Evolutionary conservation across 352 stramenopile genomes (phyloP), one percentile per base, ranked within the genome.

Genomic region (Phytophthora vignae): DNA sequence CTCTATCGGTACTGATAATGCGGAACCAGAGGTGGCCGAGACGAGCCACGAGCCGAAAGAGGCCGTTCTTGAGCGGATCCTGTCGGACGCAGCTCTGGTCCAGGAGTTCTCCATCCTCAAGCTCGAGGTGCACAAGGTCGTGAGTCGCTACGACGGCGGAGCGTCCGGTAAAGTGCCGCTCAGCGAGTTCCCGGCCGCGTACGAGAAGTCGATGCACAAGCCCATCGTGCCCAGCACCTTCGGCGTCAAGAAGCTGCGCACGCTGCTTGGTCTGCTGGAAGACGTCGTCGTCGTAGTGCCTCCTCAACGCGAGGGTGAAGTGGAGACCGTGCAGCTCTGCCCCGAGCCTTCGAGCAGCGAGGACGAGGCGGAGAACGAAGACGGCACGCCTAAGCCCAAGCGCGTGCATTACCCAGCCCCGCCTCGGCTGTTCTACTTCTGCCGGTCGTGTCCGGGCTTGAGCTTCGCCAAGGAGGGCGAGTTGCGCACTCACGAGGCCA

Each of bases 171-270:
- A 70, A 70, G 69, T 93, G 49, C 61, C 82, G 12, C 46, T 94
- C 21, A 69, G 71, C 14, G 73, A 85, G 2, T 93, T 96, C 38
- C 77, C 83, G 0, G 33, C 36, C 2, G 69, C 66, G 17, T 94
- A 85, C 57, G 83, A 92, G 60, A 73, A 81, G 50, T 75, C 87
- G 44, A 93, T 94, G 79, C 83, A 92, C 57, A 94, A 93, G 48
- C 50, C 84, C 9, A 69, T 96, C 27, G 79, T 82, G 14, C 82
- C 85, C 1, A 69, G 36, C 17, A 69, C 59, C 21, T 94, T 84
- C 56, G 84, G 86, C 0, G 79, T 96, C 64, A 94, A 96, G 79
- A 94, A 96, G 72, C 74, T 96, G 71, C 79, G 84, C 14, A 92
- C 80, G 5, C 57, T 93, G 27, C 67, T 92, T 1, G 64, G 76